Base-by-base conservation (phyloP, 306 rosid species). In the Prunus campanulata region DNA sequence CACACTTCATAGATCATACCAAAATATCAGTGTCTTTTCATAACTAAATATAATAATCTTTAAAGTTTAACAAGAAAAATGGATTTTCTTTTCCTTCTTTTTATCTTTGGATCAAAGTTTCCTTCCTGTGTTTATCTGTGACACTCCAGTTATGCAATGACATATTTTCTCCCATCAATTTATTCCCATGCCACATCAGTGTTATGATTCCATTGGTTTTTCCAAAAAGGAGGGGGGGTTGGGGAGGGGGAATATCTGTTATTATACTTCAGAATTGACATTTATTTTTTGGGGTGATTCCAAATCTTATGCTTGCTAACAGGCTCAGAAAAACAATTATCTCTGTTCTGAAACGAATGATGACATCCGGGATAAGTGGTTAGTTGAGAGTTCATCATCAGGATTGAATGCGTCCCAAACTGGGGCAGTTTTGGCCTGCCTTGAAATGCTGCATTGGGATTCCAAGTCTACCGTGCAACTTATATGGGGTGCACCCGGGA, bases 401-500 rank as follows among this genome's bases (percentile, higher is more conserved):
- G 72, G 79, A 60, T 71, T 93, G 81, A 89, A 93, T 80, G 87
- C 67, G 46, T 88, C 93, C n/a, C 93, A 93, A 75, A 42, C 13
- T 15, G 24, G 81, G 65, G 90, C 96, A 27, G 79, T 93, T 68
- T 14, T 56, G 70, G 75, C 88, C 18, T 89, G 93, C 68, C 83
- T 90, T 73, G 71, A 66, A 73, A 86, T 81, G 75, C 11, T 59
- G 18, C 76, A 6, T 9, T 75, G 84, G 74, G 35, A 72, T 74
- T 78, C 79, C 47, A 80, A 78, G 18, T 59, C 86, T 60, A 16
- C 77, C 1, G 80, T 89, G 59, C 85, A 93, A 63, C 97, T 89
- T 61, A 85, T 93, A 51, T 87, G 97, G 92, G 97, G 97, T 30
- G 96, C 97, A 3, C 96, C 97, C 2, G 94, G 97, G 74, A 93